Evolutionary conservation across 768 basidiomycete species (phyloP).

Genomic region (Lactarius pseudohatsudake): DNA sequence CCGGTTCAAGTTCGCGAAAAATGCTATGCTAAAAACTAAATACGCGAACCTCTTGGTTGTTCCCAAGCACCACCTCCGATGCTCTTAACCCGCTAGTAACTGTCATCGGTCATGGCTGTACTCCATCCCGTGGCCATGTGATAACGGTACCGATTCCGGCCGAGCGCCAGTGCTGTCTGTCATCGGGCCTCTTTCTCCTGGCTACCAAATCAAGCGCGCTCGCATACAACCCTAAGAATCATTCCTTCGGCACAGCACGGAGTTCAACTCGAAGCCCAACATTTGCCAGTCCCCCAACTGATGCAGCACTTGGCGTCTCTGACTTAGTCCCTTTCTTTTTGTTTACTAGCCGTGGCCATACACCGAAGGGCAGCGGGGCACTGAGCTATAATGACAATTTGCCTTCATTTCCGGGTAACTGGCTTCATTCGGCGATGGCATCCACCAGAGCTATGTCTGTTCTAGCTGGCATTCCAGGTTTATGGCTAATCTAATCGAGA

Average conservation of each 20-base stretch:
- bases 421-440: background rate
- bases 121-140: background rate
- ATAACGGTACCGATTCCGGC: background rate
- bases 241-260: background rate
- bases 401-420: background rate
- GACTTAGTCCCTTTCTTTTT: background rate
- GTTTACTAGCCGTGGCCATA: background rate
- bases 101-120: background rate
- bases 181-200: too few species aligned
- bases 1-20: too few species aligned
- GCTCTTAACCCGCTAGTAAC: background rate
- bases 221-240: background rate
- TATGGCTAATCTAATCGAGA: background rate
- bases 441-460: background rate
- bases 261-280: background rate
- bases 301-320: background rate
- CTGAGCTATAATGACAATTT: background rate
- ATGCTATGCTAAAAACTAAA: too few species aligned
- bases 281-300: background rate
- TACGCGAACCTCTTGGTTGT: background rate
- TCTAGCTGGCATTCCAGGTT: background rate
- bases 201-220: background rate
- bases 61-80: background rate
- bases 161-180: background rate
- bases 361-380: background rate